Evolutionary conservation across 805 yeast species (phyloP), one percentile per base, ranked within the genome.

Genomic region (Candida maesae): DNA sequence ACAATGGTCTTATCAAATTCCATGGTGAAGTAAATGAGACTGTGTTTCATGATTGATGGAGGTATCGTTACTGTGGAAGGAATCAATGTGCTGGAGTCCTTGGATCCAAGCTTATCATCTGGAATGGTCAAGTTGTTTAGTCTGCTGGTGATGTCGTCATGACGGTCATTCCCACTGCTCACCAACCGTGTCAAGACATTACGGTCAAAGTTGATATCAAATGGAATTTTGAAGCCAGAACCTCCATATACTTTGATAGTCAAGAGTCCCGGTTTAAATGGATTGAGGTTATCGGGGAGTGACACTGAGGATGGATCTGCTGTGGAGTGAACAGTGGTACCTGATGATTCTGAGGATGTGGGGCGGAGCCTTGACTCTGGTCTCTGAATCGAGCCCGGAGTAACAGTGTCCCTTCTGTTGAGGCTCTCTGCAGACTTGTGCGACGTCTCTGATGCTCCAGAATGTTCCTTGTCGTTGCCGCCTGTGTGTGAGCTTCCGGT

Each of bases 1-100:
- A 93, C 83, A 50, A 90, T 93, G 37, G 91, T 88, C 64, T 93
- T 93, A 65, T 93, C 99, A 59, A 89, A 91, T 64, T 93, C 99
- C 33, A 93, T 72, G 2, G 95, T 88, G 55, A 90, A 74, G 62
- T 86, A 87, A 28, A 93, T 73, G 45, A 95, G 72, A 14, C 93
- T 77, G 51, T 78, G 79, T 47, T 77, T 72, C 26, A 73, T 65
- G 38, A 70, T 70, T 50, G 79, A 58, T 23, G 74, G 73, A 13
- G 85, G 81, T 33, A 77, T 66, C 35, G 76, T 65, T 33, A 78
- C 67, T 32, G 74, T 67, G 13, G 82, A 71, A 31, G 87, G 81
- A 33, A 81, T 67, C 32, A 60, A 14, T 10, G 38, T 4, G 14
- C 45, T 40, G 9, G 52, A 38, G n/a, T 46, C 47, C 9, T 36